These are phyloP conservation scores for Sporothrix inflata DNA, from an alignment of 2,329 filamentous ascomycete genomes.

Conservation along the genomic window DNA sequence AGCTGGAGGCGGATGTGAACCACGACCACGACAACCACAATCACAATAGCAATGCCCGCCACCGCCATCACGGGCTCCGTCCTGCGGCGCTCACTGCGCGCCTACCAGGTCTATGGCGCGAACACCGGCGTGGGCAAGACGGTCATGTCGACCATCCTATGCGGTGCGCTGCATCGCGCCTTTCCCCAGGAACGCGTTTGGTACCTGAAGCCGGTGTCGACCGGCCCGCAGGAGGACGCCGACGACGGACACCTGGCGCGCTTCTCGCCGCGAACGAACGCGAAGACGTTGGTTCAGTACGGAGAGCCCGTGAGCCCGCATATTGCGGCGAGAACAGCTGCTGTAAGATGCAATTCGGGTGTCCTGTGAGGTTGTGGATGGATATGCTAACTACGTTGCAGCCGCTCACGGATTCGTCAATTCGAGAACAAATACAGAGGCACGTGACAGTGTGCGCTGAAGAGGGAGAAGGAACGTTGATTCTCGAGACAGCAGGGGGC, in stretches of 20 bases:
- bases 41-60: slow-evolving; percentile 9
- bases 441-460: slow-evolving; percentile 59
- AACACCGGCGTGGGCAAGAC: slow-evolving; percentile 89
- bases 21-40: background rate
- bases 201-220: slow-evolving; percentile 83
- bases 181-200: slow-evolving; percentile 45
- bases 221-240: slow-evolving; percentile 61
- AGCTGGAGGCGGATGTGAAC: background rate
- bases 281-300: slow-evolving; percentile 64
- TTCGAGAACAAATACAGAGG: background rate
- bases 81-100: slow-evolving; percentile 69
- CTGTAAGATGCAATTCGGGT: background rate
- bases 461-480: slow-evolving; percentile 47
- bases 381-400: background rate
- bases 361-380: background rate
- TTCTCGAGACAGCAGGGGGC: slow-evolving; percentile 82
- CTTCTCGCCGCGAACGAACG: slow-evolving; percentile 21
- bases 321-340: slow-evolving; percentile 26
- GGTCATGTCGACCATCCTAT: slow-evolving; percentile 73
- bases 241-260: slow-evolving; percentile 25
- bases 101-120: slow-evolving; percentile 78
- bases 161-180: slow-evolving; percentile 57
- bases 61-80: slow-evolving; percentile 43
- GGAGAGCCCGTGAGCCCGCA: slow-evolving; percentile 77
- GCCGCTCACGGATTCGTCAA: background rate